Evolutionary conservation across 768 basidiomycete species (phyloP).

Genomic region (Panaeolus papilionaceus): DNA sequence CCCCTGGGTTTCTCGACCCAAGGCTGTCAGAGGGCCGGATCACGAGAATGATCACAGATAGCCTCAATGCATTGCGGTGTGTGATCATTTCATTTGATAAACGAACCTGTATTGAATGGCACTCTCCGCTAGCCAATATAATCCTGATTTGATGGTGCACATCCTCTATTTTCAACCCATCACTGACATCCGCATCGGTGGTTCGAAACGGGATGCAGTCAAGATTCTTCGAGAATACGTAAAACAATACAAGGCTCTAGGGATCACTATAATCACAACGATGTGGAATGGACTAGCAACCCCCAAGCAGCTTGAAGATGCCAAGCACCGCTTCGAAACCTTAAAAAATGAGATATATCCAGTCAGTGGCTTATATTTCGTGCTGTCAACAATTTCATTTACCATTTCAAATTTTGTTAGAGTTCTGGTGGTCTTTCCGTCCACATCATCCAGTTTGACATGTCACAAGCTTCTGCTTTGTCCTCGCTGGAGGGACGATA

Average conservation of each 20-base stretch:
- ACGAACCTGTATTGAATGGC: background rate
- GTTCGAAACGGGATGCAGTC: background rate
- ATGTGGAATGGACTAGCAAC: background rate
- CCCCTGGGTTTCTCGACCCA: too few species aligned
- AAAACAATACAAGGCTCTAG: background rate
- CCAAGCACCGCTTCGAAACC: too few species aligned
- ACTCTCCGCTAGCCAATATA: background rate
- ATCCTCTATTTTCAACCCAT: background rate
- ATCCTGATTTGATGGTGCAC: background rate
- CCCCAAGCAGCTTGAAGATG: background rate
- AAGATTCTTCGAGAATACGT: background rate
- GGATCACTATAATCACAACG: background rate
- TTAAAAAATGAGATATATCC: too few species aligned
- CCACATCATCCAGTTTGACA: too few species aligned
- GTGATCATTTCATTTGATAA: too few species aligned
- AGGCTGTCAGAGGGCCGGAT: too few species aligned
- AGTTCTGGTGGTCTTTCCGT: too few species aligned
- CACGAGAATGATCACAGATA: background rate
- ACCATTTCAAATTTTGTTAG: too few species aligned
- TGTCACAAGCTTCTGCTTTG: too few species aligned
- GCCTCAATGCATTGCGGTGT: background rate
- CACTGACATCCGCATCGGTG: background rate
- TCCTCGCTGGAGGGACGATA: too few species aligned
- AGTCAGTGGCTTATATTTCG: too few species aligned
- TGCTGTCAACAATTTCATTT: too few species aligned